These are phyloP conservation scores for Chernovozyma aurita DNA, from an alignment of 1,139 yeast genomes.

Conservation along the genomic window DNA sequence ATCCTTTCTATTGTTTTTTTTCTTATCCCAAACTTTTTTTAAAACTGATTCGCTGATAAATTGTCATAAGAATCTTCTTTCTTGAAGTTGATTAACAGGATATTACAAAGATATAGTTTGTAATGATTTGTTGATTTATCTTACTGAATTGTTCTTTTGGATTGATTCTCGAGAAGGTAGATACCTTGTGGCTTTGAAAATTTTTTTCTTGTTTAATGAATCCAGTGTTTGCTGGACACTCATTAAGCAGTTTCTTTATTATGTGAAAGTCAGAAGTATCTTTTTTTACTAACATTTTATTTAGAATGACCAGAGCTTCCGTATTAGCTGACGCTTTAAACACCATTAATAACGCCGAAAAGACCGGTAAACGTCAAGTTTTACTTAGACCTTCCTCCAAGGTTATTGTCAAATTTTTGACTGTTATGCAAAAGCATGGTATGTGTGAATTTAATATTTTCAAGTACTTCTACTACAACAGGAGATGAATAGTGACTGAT, in stretches of 20 bases:
- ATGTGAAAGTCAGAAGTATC: background rate
- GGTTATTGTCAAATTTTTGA: conserved; percentile 93
- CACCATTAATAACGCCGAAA: conserved; percentile 98
- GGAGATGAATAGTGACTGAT: conserved; percentile 3
- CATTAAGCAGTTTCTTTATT: conserved; percentile 29
- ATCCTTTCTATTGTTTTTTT: too few species aligned
- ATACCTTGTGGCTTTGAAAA: conserved; percentile 18
- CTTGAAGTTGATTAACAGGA: conserved; percentile 1
- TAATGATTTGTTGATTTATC: background rate
- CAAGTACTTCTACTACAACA: too few species aligned
- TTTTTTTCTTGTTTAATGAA: conserved; percentile 26
- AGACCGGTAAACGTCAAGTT: conserved; percentile 99
- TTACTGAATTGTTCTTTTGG: too few species aligned
- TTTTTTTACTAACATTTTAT: conserved; percentile 7
- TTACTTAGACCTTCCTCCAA: conserved; percentile 98
- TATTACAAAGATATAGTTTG: conserved; percentile 2
- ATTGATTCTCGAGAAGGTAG: conserved; percentile 22
- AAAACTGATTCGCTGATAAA: background rate
- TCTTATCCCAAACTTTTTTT: too few species aligned
- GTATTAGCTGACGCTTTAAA: conserved; percentile 99
- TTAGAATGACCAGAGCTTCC: conserved; percentile 92
- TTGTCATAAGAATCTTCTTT: background rate
- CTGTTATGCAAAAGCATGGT: conserved; percentile 98
- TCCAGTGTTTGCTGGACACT: conserved; percentile 33
- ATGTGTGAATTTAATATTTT: too few species aligned